phyloP scores from a whole-genome alignment of 2,329 filamentous ascomycete species.

The Microcyclospora tardicrescens region DNA sequence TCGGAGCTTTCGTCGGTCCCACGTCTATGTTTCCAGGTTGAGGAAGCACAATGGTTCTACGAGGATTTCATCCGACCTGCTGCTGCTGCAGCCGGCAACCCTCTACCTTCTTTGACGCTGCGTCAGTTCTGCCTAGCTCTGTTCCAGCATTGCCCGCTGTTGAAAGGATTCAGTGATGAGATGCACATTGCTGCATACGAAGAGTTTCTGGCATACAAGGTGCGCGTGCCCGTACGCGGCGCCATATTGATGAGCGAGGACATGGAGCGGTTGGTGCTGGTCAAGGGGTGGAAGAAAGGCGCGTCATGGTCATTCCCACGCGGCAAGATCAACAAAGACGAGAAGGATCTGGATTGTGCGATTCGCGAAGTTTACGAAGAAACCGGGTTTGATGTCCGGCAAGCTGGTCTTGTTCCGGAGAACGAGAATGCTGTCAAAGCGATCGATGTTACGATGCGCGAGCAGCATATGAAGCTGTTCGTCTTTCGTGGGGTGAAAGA shows the following conservation, averaged over 20 bases:
- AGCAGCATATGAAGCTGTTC: slow-evolving; percentile 86
- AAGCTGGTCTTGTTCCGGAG: slow-evolving; percentile 59
- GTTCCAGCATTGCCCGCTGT: slow-evolving; percentile 84
- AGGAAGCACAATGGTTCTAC: slow-evolving; percentile 99
- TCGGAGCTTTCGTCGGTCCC: slow-evolving; percentile 83
- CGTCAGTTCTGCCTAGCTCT: slow-evolving; percentile 79
- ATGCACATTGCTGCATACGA: slow-evolving; percentile 75
- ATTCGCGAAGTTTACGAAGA: slow-evolving; percentile 92
- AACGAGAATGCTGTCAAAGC: slow-evolving; percentile 53
- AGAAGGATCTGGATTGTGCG: slow-evolving; percentile 86
- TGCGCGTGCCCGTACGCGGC: slow-evolving; percentile 80
- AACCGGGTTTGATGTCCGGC: slow-evolving; percentile 73
- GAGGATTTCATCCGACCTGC: slow-evolving; percentile 90
- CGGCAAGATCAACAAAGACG: slow-evolving; percentile 97
- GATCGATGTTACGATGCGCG: slow-evolving; percentile 79
- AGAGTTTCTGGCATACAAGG: slow-evolving; percentile 89
- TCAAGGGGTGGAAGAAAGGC: slow-evolving; percentile 96
- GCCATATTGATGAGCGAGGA: slow-evolving; percentile 82
- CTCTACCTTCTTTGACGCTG: slow-evolving; percentile 72
- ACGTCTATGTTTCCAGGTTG: slow-evolving; percentile 95
- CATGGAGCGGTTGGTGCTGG: slow-evolving; percentile 90
- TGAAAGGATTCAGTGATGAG: slow-evolving; percentile 65
- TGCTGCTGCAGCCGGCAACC: slow-evolving; percentile 43
- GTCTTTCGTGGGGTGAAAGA: slow-evolving; percentile 81
- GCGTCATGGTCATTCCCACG: slow-evolving; percentile 94